Base-by-base conservation (phyloP, 2,329 filamentous ascomycete species). In the Samsoniella hepiali region DNA sequence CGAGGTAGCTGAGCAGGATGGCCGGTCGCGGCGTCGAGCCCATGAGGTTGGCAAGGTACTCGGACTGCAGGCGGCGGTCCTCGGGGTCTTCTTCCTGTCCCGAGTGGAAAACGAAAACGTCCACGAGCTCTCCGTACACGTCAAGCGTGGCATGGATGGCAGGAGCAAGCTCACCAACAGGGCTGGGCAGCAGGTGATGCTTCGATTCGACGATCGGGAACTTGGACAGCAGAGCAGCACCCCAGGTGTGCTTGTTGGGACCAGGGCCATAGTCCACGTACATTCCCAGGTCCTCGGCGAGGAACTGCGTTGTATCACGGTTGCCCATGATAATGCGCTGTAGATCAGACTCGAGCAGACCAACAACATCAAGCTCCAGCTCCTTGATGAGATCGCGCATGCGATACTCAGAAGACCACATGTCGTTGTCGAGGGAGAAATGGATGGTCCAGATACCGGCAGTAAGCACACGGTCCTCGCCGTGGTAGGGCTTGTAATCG, bases 241-340 rank as follows among this genome's bases (percentile, higher is more conserved):
- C 95, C 95, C 95, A 99, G 0, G 95, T 99, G 79, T 99, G 95
- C 79, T 98, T 99, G 84, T 99, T 97, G 7, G 95, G 95, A 2
- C 95, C 95, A 36, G 95, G 95, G 62, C 95, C 95, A 72, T 93
- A 97, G 79, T 99, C 95, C 57, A 96, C 93, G 72, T 97, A 99
- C 95, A 99, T 99, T 69, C 95, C 95, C 11, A 99, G 84, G 68
- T 99, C 93, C 74, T 98, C 94, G 27, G 95, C 93, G 9, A 99
- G 84, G 77, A 91, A 96, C 74, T 98, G 95, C 1, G 95, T 97
- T 9, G 91, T 90, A 74, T 99, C 95, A 68, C 95, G 90, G 78
- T 98, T 99, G 72, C 95, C 95, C 95, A 98, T 99, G 81, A 99
- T 99, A 78, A 99, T 97, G 69, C 94, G 91, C 78, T 99, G 95